Conservation (phyloP, 108 stramenopile species). For the Stephanodiscus minutulus region DNA sequence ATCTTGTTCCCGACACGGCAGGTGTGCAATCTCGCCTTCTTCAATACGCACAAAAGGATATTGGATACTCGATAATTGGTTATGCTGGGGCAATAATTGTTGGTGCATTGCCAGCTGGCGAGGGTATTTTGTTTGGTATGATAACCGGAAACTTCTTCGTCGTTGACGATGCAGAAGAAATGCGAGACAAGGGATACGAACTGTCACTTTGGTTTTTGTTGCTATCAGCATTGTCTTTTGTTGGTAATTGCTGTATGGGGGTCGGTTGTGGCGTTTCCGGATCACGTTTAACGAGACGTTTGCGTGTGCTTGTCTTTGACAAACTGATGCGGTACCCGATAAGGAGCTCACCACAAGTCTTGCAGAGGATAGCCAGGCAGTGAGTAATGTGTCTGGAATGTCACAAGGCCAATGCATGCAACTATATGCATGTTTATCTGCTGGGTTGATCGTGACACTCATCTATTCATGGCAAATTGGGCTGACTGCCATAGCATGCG, state of each 20-base stretch:
- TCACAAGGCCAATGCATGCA: slow-evolving; percentile 37
- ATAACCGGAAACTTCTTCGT: slow-evolving; percentile 40
- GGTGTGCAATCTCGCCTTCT: slow-evolving; percentile 15
- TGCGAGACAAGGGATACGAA: slow-evolving; percentile 9
- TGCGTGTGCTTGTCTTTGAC: slow-evolving; percentile 37
- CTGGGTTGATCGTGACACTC: slow-evolving; percentile 34
- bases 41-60: slow-evolving; percentile 16
- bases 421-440: slow-evolving; percentile 24
- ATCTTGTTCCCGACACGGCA: neutral
- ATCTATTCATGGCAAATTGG: slow-evolving; percentile 37
- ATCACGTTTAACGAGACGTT: slow-evolving; percentile 16
- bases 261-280: slow-evolving; percentile 38
- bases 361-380: slow-evolving; percentile 32
- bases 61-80: slow-evolving; percentile 20
- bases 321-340: slow-evolving; percentile 35
- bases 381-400: slow-evolving; percentile 34
- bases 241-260: slow-evolving; percentile 30
- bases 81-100: slow-evolving; percentile 21
- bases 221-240: slow-evolving; percentile 15
- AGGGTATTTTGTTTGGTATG: slow-evolving; percentile 37
- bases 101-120: slow-evolving; percentile 29
- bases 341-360: slow-evolving; percentile 41
- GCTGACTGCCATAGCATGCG: slow-evolving; percentile 41
- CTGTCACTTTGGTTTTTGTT: slow-evolving; percentile 30
- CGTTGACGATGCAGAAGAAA: slow-evolving; percentile 22